phyloP scores from a whole-genome alignment of 305 asterid species.

The Fraxinus baroniana region DNA sequence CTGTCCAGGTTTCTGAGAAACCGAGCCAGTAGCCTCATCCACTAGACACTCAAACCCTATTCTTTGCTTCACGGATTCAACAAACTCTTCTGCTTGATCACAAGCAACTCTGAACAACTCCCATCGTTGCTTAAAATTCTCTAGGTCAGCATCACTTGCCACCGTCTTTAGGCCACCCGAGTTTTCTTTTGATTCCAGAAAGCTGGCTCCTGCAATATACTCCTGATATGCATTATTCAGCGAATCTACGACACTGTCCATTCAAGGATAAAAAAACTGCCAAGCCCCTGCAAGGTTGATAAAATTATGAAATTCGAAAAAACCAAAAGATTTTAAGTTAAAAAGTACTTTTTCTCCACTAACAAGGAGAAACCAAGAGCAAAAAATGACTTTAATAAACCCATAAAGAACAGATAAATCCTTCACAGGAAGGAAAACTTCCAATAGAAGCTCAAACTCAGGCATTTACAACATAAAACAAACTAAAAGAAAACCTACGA shows the following conservation, averaged over 20 bases:
- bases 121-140: conserved; percentile 85
- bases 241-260: conserved; percentile 81
- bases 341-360: too few species aligned
- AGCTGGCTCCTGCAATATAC: conserved; percentile 60
- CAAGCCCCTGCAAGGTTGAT: not conserved
- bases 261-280: conserved; percentile 19
- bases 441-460: too few species aligned
- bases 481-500: too few species aligned
- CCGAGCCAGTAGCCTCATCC: conserved; percentile 96
- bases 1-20: conserved; percentile 59
- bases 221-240: conserved; percentile 72
- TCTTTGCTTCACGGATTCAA: conserved; percentile 90
- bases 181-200: conserved; percentile 63
- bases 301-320: not conserved
- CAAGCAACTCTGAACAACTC: conserved; percentile 86
- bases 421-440: too few species aligned
- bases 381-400: too few species aligned
- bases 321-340: too few species aligned
- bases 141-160: conserved; percentile 81
- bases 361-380: too few species aligned
- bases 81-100: conserved; percentile 92
- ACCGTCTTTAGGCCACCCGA: conserved; percentile 60
- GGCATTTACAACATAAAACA: too few species aligned
- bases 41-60: conserved; percentile 96
- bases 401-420: too few species aligned